Evolutionary conservation across 768 basidiomycete species (phyloP).

Genomic region (Leccinellum luteum): DNA sequence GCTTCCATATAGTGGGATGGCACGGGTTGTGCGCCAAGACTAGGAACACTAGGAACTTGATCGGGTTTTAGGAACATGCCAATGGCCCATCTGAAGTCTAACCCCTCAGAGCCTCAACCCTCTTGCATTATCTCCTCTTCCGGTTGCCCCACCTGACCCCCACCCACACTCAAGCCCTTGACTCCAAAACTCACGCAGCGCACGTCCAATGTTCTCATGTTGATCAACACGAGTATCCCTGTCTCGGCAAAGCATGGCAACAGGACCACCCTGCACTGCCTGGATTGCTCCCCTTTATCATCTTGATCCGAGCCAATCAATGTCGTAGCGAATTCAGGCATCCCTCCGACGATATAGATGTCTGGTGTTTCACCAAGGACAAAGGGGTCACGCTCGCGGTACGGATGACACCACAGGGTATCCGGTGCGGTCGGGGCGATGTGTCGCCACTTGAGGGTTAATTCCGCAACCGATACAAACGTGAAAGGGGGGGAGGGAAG

Average conservation of each 20-base stretch:
- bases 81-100: neutral
- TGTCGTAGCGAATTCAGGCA: constrained; percentile 76
- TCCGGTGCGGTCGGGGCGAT: constrained; percentile 99
- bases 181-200: constrained; percentile 58
- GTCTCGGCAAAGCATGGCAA: constrained; percentile 80
- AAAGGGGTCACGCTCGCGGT: constrained; percentile 84
- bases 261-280: constrained; percentile 69
- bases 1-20: neutral
- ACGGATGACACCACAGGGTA: constrained; percentile 98
- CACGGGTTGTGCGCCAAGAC: neutral
- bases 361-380: constrained; percentile 83
- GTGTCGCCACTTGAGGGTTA: constrained; percentile 90
- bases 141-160: constrained; percentile 5
- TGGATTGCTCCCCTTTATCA: constrained; percentile 24
- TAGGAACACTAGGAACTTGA: neutral
- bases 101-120: constrained; percentile 16
- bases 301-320: constrained; percentile 46
- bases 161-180: constrained; percentile 30
- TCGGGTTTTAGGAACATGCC: too few species aligned
- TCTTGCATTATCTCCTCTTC: constrained; percentile 25
- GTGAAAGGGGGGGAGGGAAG: constrained; percentile 68
- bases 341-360: constrained; percentile 90
- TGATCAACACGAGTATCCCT: constrained; percentile 75
- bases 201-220: constrained; percentile 72
- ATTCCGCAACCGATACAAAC: constrained; percentile 69